Evolutionary conservation across 1,284 basidiomycete genomes (phyloP).

Genomic region (Moesziomyces sp.): DNA sequence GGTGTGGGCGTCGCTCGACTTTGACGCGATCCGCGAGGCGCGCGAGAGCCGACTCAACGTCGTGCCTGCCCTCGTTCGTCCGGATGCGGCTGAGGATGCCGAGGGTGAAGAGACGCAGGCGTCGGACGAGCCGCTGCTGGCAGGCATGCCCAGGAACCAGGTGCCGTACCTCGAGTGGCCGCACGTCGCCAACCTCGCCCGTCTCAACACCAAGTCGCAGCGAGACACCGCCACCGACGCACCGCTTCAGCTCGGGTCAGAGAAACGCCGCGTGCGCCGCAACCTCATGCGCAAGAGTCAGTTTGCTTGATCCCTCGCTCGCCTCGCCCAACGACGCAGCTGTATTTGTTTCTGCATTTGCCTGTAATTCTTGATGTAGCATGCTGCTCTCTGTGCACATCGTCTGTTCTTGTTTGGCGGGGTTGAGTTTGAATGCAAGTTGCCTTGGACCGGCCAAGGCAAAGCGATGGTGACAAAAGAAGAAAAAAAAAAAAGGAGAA

Average conservation of each 20-base stretch:
- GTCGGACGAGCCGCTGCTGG: conserved; percentile 67
- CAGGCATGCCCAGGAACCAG: conserved; percentile 73
- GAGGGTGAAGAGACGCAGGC: background rate
- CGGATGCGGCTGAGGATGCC: background rate
- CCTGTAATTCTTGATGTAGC: background rate
- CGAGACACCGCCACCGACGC: background rate
- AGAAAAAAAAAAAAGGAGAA: conserved; percentile 8
- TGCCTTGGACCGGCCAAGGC: background rate
- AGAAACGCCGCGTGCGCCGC: conserved; percentile 79
- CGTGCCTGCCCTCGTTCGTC: background rate
- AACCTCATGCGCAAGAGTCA: conserved; percentile 80
- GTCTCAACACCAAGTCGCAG: conserved; percentile 26
- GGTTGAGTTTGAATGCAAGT: background rate
- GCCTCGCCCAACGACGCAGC: background rate
- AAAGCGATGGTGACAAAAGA: background rate
- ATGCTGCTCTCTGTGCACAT: background rate
- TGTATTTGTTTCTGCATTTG: background rate
- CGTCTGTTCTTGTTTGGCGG: no score
- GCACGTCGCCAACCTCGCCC: conserved; percentile 71
- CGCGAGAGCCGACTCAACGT: conserved; percentile 36
- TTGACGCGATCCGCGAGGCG: conserved; percentile 67
- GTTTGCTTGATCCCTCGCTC: conserved; percentile 18
- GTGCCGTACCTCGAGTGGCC: conserved; percentile 87
- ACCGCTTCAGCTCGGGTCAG: conserved; percentile 72
- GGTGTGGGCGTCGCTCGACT: conserved; percentile 86